phyloP scores from a whole-genome alignment of 495 filamentous ascomycete genomes.

The Coniosporium apollinis region DNA sequence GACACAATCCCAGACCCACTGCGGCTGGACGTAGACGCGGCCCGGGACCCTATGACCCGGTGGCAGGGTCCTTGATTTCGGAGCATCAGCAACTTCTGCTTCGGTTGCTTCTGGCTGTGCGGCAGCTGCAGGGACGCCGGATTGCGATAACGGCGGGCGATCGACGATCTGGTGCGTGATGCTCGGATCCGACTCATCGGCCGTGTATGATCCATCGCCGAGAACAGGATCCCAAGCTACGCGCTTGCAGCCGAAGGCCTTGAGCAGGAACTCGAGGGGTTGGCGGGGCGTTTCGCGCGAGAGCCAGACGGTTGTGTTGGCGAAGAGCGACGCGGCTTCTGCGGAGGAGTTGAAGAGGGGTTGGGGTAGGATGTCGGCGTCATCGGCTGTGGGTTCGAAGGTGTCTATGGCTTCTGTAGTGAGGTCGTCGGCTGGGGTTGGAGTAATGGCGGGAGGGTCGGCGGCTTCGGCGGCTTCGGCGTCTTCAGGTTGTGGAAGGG shows the following conservation, averaged over 20 bases:
- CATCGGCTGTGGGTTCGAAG: conserved; percentile 58
- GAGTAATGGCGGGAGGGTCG: neutral
- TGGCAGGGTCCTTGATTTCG: conserved; percentile 22
- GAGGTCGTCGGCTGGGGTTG: conserved; percentile 16
- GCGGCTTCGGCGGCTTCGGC: conserved; percentile 20
- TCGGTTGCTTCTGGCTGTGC: conserved; percentile 32
- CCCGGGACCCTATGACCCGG: conserved; percentile 59
- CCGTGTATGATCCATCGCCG: conserved; percentile 82
- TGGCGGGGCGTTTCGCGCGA: conserved; percentile 86
- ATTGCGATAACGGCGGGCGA: conserved; percentile 55
- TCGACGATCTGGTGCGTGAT: conserved; percentile 97
- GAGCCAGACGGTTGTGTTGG: conserved; percentile 76
- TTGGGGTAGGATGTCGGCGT: conserved; percentile 75
- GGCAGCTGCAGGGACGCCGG: conserved; percentile 34
- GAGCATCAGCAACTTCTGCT: conserved; percentile 25
- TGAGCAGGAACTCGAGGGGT: conserved; percentile 83
- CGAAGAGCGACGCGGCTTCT: conserved; percentile 54
- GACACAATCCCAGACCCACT: conserved; percentile 95
- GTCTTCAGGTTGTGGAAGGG: conserved; percentile 20
- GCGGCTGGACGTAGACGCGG: conserved; percentile 82
- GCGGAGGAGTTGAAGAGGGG: conserved; percentile 43
- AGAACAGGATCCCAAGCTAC: conserved; percentile 84
- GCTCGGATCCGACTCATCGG: conserved; percentile 64
- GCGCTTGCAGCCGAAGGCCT: conserved; percentile 87
- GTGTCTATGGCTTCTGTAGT: conserved; percentile 61